Percentiles rank a stretch among this genome's conserved stretches.
Conservation (phyloP, 202 grass and related monocot genomes). For the Schoenoplectus tabernaemontani region DNA sequence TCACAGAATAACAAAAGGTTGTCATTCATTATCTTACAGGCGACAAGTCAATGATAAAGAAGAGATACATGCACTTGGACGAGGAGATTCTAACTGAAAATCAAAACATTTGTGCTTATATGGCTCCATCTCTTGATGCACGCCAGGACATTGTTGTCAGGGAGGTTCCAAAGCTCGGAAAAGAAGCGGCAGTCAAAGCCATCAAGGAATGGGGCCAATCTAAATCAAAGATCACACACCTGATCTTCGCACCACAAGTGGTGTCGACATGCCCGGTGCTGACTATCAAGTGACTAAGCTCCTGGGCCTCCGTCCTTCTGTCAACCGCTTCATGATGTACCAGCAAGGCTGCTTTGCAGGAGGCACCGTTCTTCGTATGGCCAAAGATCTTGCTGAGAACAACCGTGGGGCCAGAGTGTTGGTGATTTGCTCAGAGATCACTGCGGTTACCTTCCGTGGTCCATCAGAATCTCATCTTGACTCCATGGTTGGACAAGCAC, state of each 20-base stretch:
- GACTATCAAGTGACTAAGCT: constrained; percentile 78
- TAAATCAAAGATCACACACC: constrained; percentile 53
- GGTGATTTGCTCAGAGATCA: constrained; percentile 61
- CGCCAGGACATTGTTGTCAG: constrained; percentile 61
- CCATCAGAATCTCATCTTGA: constrained; percentile 52
- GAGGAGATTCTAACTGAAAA: constrained; percentile 62
- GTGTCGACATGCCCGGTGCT: constrained; percentile 78
- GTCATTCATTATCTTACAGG: constrained; percentile 21
- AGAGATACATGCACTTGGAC: constrained; percentile 67
- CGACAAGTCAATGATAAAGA: constrained; percentile 70
- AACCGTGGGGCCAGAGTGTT: constrained; percentile 49
- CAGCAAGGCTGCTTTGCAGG: constrained; percentile 76
- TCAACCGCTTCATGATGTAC: constrained; percentile 73
- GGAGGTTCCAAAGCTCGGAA: constrained; percentile 62
- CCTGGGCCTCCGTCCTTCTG: constrained; percentile 44
- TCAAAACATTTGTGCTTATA: constrained; percentile 59
- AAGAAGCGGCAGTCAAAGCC: constrained; percentile 53
- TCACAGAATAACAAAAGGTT: neutral
- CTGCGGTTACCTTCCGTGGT: constrained; percentile 47
- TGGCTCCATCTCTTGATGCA: constrained; percentile 68
- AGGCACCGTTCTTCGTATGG: constrained; percentile 50
- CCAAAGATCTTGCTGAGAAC: constrained; percentile 72
- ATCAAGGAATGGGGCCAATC: constrained; percentile 69
- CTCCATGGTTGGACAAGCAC: constrained; percentile 57
- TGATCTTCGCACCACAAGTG: constrained; percentile 74